Evolutionary conservation across 177 flowering plant genomes (phyloP), one percentile per base, ranked within the genome.

Genomic region (Vitis hybrid): DNA sequence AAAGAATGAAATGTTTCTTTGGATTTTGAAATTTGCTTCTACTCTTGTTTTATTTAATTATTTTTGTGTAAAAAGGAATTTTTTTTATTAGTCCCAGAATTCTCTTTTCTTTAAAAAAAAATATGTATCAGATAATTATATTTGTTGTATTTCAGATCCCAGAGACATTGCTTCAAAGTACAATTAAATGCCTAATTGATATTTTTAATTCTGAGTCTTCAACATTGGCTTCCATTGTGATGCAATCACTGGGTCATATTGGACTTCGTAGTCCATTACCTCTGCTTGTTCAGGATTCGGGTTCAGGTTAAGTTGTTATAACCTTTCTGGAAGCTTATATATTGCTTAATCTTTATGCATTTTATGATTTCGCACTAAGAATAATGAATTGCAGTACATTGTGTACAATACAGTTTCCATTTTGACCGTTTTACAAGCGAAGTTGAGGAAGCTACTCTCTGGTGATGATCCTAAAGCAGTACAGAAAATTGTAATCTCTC

Each of bases 191-290:
- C 62, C 83, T 95, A 67, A 82, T 83, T 56, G 88, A 88, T 75
- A 80, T 89, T 63, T 88, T 84, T 65, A 87, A 74, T 78, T 82
- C 84, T 67, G 99, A 93, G 80, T 81, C 85, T 75, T 80, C 90
- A 58, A 32, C 83, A 78, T 74, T 93, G 75, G 88, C 94, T 63
- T 88, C 99, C 64, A 75, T 85, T 77, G 97, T 97, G 49, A 84
- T 93, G 90, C 89, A 93, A 86, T 93, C 98, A 63, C 76, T 95
- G 20, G 99, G 99, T 74, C 97, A 93, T 78, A 86, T 95, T 84
- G 99, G 97, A 56, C 75, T 93, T 67, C 84, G 91, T 68, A 80
- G 70, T n/a, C 81, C 87, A 61, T 78, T 95, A 69, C 98, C 99
- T 71, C 71, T 71, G 65, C 75, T 91, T 56, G 76, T 67, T 73